Evolutionary conservation across 1,284 basidiomycete species (phyloP).

Genomic region (Tilletiopsis washingtonensis): DNA sequence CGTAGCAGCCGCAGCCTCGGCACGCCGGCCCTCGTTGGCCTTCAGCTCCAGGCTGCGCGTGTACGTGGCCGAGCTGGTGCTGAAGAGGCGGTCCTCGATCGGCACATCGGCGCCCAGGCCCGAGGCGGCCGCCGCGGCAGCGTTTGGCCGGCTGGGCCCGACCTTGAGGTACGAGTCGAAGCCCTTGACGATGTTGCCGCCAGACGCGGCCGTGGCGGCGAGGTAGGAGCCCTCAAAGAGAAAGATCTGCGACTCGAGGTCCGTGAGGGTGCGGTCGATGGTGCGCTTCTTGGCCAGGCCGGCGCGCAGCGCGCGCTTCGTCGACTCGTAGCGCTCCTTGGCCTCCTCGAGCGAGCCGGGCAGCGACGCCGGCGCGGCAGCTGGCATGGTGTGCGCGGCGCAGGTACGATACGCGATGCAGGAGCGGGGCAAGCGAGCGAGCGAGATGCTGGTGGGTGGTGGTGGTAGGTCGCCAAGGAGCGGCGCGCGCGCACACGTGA

Average conservation of each 20-base stretch:
- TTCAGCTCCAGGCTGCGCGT: conserved; percentile 37
- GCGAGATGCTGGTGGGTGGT: neutral
- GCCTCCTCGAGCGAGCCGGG: conserved; percentile 36
- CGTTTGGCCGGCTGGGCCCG: conserved; percentile 1
- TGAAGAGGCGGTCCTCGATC: conserved; percentile 39
- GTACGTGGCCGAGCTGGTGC: conserved; percentile 34
- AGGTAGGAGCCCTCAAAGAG: conserved; percentile 45
- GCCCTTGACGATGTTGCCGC: conserved; percentile 46
- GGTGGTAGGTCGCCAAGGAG: too few relatives aligned
- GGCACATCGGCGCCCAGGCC: conserved; percentile 12
- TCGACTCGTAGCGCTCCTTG: conserved; percentile 28
- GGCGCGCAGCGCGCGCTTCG: conserved; percentile 24
- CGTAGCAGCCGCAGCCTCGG: too few relatives aligned
- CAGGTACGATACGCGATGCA: neutral
- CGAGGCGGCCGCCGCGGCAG: neutral
- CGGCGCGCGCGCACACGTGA: too few relatives aligned
- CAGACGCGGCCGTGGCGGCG: conserved; percentile 31
- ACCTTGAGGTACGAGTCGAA: conserved; percentile 42
- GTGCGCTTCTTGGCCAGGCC: conserved; percentile 32
- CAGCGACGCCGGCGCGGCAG: neutral
- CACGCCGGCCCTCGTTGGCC: conserved; percentile 19
- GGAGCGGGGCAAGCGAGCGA: neutral
- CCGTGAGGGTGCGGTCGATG: conserved; percentile 36
- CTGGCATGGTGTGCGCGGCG: neutral
- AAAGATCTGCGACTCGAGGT: conserved; percentile 45